phyloP scores from a whole-genome alignment of 495 filamentous ascomycete species.

The Talaromyces nanjingensis region DNA sequence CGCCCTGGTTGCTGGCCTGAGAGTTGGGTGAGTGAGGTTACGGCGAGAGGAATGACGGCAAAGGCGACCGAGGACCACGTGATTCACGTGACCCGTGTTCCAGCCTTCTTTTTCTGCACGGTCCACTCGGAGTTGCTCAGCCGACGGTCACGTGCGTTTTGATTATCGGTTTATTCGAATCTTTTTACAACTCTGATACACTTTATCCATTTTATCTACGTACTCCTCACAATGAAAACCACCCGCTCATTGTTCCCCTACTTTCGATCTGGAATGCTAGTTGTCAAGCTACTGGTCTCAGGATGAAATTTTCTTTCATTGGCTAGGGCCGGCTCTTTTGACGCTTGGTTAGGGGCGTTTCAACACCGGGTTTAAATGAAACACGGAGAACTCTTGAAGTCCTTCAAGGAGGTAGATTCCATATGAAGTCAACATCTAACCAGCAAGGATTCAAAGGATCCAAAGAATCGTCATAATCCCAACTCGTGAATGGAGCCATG shows the following conservation, averaged over 20 bases:
- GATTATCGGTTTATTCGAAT: background rate
- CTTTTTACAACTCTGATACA: background rate
- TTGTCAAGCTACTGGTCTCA: background rate
- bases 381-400: background rate
- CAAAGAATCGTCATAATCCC: constrained; percentile 26
- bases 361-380: background rate
- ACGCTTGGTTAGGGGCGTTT: background rate
- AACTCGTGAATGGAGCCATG: constrained; percentile 42
- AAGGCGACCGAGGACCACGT: constrained; percentile 8
- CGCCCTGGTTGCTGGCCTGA: constrained; percentile 2
- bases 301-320: background rate
- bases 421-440: constrained; percentile 42
- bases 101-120: background rate
- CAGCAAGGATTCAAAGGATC: constrained; percentile 40
- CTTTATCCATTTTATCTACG: no score
- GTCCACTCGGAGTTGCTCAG: background rate
- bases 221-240: background rate
- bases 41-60: constrained; percentile 6
- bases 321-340: background rate
- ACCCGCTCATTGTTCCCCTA: background rate
- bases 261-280: background rate
- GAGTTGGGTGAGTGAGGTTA: constrained; percentile 1
- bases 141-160: background rate
- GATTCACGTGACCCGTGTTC: constrained; percentile 2
- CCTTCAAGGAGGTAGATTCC: constrained; percentile 36